phyloP scores from a whole-genome alignment of 1,139 yeast genomes.

The Yamadazyma aaseri region DNA sequence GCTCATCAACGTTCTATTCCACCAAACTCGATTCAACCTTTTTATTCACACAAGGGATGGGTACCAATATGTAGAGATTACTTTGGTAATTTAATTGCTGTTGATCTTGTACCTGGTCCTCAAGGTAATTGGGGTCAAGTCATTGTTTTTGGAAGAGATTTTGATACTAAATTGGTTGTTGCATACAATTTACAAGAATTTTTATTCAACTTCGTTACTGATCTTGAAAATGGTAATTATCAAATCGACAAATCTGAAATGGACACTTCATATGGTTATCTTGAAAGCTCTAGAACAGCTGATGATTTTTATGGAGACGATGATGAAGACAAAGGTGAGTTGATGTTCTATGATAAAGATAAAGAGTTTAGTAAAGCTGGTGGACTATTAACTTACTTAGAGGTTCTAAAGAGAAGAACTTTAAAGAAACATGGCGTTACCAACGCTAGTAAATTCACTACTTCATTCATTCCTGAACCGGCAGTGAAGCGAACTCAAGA shows the following conservation, averaged over 20 bases:
- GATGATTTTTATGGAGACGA: slow-evolving; percentile 46
- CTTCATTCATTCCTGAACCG: slow-evolving; percentile 40
- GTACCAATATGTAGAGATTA: slow-evolving; percentile 57
- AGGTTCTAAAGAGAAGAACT: slow-evolving; percentile 51
- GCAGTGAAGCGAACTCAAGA: slow-evolving; percentile 4
- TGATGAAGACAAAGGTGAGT: slow-evolving; percentile 48
- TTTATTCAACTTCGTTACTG: slow-evolving; percentile 45
- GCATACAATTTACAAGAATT: slow-evolving; percentile 59
- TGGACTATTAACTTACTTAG: slow-evolving; percentile 46
- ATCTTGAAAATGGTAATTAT: slow-evolving; percentile 54
- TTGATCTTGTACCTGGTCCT: slow-evolving; percentile 64
- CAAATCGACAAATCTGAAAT: slow-evolving; percentile 46
- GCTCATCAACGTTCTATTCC: slow-evolving; percentile 58
- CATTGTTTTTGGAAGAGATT: slow-evolving; percentile 63
- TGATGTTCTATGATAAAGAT: slow-evolving; percentile 32
- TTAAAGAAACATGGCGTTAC: slow-evolving; percentile 42
- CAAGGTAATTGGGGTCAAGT: slow-evolving; percentile 62
- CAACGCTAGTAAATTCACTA: slow-evolving; percentile 33
- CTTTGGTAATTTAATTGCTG: slow-evolving; percentile 60
- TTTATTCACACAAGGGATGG: slow-evolving; percentile 60
- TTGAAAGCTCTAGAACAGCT: slow-evolving; percentile 38
- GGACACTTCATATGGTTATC: slow-evolving; percentile 30
- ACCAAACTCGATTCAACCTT: slow-evolving; percentile 53
- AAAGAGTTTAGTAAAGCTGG: slow-evolving; percentile 34
- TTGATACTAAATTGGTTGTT: slow-evolving; percentile 58